Conservation (phyloP, 148 eudicot species). For the Mesembryanthemum crystallinum region DNA sequence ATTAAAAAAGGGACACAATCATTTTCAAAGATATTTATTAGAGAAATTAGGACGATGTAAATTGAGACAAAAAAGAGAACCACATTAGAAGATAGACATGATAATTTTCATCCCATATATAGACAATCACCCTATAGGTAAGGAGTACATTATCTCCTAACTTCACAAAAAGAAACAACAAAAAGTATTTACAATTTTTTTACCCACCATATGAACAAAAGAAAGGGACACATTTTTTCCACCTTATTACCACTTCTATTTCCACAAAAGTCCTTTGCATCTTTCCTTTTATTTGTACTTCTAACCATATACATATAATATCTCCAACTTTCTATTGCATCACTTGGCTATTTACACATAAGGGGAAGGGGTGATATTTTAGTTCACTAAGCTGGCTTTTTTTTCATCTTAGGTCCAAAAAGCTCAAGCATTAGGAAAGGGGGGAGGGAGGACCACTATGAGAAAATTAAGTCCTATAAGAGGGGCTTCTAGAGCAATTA, state of each 20-base stretch:
- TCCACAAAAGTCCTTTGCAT: constrained; percentile 7
- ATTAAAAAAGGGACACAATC: too few species aligned
- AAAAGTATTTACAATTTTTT: constrained; percentile 27
- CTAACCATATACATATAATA: constrained; percentile 8
- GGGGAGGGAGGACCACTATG: constrained; percentile 24
- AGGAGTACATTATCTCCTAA: constrained; percentile 11
- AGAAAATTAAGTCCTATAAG: constrained; percentile 24
- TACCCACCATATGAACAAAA: not conserved
- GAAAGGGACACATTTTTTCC: constrained; percentile 5
- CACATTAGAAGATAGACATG: not conserved
- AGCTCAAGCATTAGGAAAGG: constrained; percentile 25
- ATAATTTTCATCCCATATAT: constrained; percentile 8
- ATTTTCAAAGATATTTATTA: too few species aligned
- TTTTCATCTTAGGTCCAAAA: constrained; percentile 19
- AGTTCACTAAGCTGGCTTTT: constrained; percentile 25
- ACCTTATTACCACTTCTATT: constrained; percentile 16
- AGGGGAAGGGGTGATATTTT: not conserved
- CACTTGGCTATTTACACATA: constrained; percentile 24
- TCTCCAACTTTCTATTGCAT: constrained; percentile 36
- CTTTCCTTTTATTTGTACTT: constrained; percentile 16
- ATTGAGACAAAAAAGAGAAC: not conserved
- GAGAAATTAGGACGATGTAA: not conserved
- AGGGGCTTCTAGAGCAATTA: constrained; percentile 24
- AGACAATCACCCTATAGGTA: constrained; percentile 18
- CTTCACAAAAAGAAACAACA: not conserved